Conservation (phyloP, 768 basidiomycete species). For the Dioszegia aurantiaca region DNA sequence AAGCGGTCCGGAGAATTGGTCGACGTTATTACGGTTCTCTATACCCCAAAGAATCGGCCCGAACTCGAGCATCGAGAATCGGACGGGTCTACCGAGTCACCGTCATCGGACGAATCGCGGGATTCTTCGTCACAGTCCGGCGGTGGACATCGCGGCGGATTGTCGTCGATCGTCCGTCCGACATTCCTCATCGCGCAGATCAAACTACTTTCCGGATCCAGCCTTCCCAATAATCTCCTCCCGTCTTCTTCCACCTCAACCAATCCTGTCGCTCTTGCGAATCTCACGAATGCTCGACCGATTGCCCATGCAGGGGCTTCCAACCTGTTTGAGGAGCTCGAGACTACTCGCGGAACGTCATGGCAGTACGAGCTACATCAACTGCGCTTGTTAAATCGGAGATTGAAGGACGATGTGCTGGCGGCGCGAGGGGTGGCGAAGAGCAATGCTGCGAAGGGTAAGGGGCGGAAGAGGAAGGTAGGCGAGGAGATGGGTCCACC, state of each 20-base stretch:
- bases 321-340: conserved; percentile 73
- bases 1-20: conserved; percentile 34
- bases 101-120: conserved; percentile 15
- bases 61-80: conserved; percentile 3
- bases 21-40: conserved; percentile 53
- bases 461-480: conserved; percentile 13
- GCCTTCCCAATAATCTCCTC: conserved; percentile 22
- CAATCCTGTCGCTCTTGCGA: conserved; percentile 9
- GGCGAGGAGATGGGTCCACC: conserved; percentile 29
- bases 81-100: background rate
- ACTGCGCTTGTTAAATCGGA: conserved; percentile 67
- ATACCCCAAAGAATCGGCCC: conserved; percentile 22
- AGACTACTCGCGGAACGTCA: conserved; percentile 65
- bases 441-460: conserved; percentile 33
- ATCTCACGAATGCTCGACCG: conserved; percentile 27
- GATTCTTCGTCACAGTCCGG: conserved; percentile 16
- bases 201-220: conserved; percentile 11
- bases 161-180: background rate
- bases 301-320: conserved; percentile 39
- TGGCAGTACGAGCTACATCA: conserved; percentile 95
- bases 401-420: conserved; percentile 62
- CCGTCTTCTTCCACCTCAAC: conserved; percentile 43
- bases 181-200: conserved; percentile 12
- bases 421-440: conserved; percentile 26
- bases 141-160: too few species aligned